These are phyloP conservation scores for Kuraishia hungarica DNA, from an alignment of 805 yeast genomes.

Conservation along the genomic window DNA sequence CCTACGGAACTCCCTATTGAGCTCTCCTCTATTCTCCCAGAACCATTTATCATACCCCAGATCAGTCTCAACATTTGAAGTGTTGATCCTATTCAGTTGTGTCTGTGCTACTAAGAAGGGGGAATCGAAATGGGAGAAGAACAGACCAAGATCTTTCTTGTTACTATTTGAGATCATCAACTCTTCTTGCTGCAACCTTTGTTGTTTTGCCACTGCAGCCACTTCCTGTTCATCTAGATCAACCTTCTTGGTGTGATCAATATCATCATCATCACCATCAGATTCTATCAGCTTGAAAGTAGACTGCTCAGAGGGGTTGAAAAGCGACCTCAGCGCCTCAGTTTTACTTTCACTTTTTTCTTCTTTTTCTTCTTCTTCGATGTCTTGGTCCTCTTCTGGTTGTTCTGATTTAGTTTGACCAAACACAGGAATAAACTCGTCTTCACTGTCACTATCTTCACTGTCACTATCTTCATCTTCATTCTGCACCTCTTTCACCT, in stretches of 20 bases:
- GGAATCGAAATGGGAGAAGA: constrained; percentile 78
- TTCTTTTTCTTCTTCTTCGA: constrained; percentile 1
- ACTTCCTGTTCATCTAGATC: constrained; percentile 1
- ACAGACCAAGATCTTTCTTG: constrained; percentile 41
- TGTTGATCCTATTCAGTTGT: constrained; percentile 53
- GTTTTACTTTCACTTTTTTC: constrained; percentile 31
- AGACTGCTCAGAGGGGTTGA: constrained; percentile 33
- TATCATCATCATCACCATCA: constrained; percentile 41
- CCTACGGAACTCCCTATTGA: constrained; percentile 67
- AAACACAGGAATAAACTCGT: constrained; percentile 49
- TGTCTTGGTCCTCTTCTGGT: constrained; percentile 1
- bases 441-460: constrained; percentile 17
- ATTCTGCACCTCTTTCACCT: constrained; percentile 14
- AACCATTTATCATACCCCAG: constrained; percentile 66
- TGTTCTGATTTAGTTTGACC: constrained; percentile 18
- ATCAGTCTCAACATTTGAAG: constrained; percentile 17
- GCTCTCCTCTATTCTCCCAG: constrained; percentile 75
- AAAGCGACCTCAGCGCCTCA: constrained; percentile 53
- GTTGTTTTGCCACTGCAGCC: neutral
- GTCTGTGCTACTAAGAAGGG: constrained; percentile 85
- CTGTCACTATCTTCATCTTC: too few relatives aligned
- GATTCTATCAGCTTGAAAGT: constrained; percentile 33
- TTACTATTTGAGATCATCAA: constrained; percentile 12
- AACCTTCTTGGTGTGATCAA: constrained; percentile 7
- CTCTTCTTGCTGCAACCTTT: constrained; percentile 8